phyloP scores from a whole-genome alignment of 306 rosid species.

The Medicago ruthenica region DNA sequence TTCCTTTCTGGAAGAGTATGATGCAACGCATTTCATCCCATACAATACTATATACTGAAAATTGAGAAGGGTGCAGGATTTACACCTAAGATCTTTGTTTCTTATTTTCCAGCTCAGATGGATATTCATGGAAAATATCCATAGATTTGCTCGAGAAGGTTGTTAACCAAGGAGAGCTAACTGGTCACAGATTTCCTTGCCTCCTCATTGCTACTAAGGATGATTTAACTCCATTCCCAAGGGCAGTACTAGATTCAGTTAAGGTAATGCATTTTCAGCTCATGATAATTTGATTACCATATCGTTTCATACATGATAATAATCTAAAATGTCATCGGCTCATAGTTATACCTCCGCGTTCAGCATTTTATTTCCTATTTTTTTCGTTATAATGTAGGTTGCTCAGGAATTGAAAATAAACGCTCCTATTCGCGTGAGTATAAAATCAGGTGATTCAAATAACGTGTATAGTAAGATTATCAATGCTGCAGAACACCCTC shows the following conservation, averaged over 20 bases:
- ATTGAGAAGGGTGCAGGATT: background rate
- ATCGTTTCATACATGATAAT: conserved; percentile 17
- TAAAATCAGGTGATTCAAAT: conserved; percentile 62
- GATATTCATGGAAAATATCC: conserved; percentile 77
- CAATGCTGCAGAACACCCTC: conserved; percentile 78
- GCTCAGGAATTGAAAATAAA: conserved; percentile 75
- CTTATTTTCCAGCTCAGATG: conserved; percentile 73
- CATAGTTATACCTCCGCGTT: conserved; percentile 6
- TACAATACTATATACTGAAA: conserved; percentile 24
- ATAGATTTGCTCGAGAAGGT: conserved; percentile 79
- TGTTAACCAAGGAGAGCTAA: conserved; percentile 81
- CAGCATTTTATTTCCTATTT: conserved; percentile 27
- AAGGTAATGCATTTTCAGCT: conserved; percentile 59
- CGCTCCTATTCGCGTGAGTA: conserved; percentile 74
- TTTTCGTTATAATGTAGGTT: conserved; percentile 52
- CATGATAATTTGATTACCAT: background rate
- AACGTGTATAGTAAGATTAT: conserved; percentile 64
- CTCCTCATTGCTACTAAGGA: conserved; percentile 84
- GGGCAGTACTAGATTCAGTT: conserved; percentile 72
- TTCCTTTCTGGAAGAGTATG: conserved; percentile 10
- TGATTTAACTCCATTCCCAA: conserved; percentile 80
- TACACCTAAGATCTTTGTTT: conserved; percentile 29
- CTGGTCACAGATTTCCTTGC: conserved; percentile 77
- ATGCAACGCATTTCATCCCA: conserved; percentile 25
- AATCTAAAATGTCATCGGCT: conserved; percentile 15